Evolutionary conservation across 176 grass and related monocot species (phyloP).

Genomic region (Panicum miliaceum): DNA sequence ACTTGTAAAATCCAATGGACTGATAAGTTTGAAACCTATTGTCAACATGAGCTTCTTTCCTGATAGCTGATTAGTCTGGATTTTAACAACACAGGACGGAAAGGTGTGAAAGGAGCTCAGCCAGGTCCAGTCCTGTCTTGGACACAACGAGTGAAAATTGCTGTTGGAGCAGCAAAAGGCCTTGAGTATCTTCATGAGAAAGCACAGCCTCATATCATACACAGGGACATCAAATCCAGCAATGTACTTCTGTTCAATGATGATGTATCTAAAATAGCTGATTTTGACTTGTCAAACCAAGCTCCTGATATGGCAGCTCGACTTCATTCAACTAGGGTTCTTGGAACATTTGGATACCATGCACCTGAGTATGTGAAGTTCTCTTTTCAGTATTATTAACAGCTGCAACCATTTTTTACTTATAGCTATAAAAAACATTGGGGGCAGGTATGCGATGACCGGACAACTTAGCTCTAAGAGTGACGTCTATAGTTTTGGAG

Average conservation of each 20-base stretch:
- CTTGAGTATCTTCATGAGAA: constrained; percentile 65
- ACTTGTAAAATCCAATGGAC: constrained; percentile 15
- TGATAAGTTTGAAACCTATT: neutral
- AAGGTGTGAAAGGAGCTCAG: constrained; percentile 67
- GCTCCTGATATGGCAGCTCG: constrained; percentile 63
- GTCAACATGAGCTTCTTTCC: neutral
- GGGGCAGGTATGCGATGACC: constrained; percentile 60
- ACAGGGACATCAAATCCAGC: constrained; percentile 65
- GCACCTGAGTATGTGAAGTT: constrained; percentile 55
- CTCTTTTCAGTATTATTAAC: neutral
- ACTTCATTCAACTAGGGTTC: constrained; percentile 62
- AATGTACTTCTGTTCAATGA: constrained; percentile 65
- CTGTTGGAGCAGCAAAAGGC: constrained; percentile 65
- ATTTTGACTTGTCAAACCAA: constrained; percentile 68
- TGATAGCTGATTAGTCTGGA: constrained; percentile 3
- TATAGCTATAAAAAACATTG: constrained; percentile 4
- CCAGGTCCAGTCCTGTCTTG: constrained; percentile 60
- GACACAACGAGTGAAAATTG: constrained; percentile 60
- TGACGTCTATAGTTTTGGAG: constrained; percentile 63
- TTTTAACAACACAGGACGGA: constrained; percentile 41
- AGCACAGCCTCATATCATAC: constrained; percentile 57
- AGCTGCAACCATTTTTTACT: constrained; percentile 7
- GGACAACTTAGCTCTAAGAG: constrained; percentile 68
- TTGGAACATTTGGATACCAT: constrained; percentile 70
- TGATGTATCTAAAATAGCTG: constrained; percentile 57